Conservation (phyloP, 2,329 filamentous ascomycete genomes). For the Periconia sp. region DNA sequence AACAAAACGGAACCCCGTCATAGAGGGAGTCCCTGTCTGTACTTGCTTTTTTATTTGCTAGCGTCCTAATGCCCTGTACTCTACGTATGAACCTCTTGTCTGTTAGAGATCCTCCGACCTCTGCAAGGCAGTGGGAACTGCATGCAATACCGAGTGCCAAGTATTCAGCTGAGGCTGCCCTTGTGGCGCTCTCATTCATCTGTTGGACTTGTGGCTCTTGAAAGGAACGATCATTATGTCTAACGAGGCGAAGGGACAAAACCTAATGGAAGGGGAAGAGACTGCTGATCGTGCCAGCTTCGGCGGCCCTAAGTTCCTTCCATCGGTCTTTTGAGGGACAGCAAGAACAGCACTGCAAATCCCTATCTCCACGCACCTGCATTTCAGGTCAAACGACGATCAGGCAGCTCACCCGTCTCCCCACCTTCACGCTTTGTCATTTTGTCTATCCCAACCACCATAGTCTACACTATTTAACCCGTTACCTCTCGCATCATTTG, state of each 20-base stretch:
- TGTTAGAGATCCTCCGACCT: neutral
- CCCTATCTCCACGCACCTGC: neutral
- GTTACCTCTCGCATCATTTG: constrained; percentile 13
- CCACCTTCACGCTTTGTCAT: neutral
- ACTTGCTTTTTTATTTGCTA: no score
- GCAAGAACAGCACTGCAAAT: neutral
- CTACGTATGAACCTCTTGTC: neutral
- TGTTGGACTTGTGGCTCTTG: neutral
- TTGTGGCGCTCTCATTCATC: neutral
- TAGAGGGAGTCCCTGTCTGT: no score
- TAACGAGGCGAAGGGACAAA: neutral
- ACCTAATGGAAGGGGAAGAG: neutral
- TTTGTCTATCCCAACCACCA: constrained; percentile 11
- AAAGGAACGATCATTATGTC: neutral
- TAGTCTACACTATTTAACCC: constrained; percentile 12
- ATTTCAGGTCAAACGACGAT: neutral
- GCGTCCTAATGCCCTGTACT: no score
- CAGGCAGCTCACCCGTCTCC: neutral
- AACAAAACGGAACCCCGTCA: no score
- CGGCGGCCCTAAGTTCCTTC: neutral
- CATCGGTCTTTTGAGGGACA: neutral
- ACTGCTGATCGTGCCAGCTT: neutral
- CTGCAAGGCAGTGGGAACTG: neutral
- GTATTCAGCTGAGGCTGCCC: neutral
- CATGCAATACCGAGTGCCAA: neutral